Conservation (phyloP, 495 filamentous ascomycete species). For the Extremus antarcticus region DNA sequence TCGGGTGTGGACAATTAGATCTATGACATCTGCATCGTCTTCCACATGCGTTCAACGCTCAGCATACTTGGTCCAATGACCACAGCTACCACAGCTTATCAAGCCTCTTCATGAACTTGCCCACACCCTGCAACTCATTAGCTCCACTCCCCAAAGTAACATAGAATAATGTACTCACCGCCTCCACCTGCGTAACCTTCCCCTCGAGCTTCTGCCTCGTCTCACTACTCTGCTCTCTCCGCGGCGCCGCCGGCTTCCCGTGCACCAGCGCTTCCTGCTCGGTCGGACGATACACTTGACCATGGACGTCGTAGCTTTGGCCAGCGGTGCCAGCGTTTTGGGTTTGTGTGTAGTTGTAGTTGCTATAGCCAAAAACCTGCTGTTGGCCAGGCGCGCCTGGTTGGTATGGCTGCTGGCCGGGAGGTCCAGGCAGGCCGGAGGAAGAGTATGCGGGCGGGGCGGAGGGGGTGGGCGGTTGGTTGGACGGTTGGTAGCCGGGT, state of each 20-base stretch:
- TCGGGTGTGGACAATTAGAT: no score
- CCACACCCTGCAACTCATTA: no score
- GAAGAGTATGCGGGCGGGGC: constrained; percentile 15
- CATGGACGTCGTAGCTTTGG: constrained; percentile 44
- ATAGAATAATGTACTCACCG: no score
- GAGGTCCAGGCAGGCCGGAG: constrained; percentile 3
- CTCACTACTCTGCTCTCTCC: constrained; percentile 1
- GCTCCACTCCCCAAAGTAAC: no score
- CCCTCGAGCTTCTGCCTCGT: constrained; percentile 48
- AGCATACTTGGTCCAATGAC: not conserved
- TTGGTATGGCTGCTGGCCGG: constrained; percentile 14
- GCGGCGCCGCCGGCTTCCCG: constrained; percentile 24
- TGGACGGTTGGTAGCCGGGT: not conserved
- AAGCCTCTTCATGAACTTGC: constrained; percentile 73
- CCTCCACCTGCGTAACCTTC: constrained; percentile 58
- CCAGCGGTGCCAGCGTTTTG: constrained; percentile 20
- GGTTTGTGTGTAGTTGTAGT: constrained; percentile 19
- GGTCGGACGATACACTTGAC: constrained; percentile 66
- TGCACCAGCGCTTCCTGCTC: constrained; percentile 46
- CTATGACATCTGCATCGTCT: no score
- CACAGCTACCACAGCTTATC: constrained; percentile 35
- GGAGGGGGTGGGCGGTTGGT: constrained; percentile 16
- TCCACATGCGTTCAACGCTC: no score
- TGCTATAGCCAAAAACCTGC: constrained; percentile 16
- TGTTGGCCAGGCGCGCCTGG: constrained; percentile 1